Percentiles rank a stretch among this genome's conserved stretches.
These are phyloP conservation scores for Kluyveromyces dobzhanskii DNA, from an alignment of 805 yeast species.

Conservation along the genomic window DNA sequence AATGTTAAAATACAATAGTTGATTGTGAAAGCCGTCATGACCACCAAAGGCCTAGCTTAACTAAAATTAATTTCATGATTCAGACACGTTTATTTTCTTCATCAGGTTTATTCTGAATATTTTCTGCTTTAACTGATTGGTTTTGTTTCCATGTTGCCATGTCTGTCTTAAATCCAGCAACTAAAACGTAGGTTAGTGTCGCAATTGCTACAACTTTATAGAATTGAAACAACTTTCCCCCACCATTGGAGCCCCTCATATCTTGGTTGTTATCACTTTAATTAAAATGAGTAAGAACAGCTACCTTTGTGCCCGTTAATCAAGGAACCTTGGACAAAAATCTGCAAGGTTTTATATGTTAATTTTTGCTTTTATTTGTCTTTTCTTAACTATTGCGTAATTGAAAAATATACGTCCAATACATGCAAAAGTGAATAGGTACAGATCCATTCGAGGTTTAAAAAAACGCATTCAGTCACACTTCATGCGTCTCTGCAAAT, in stretches of 20 bases:
- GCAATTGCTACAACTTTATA: conserved; percentile 1
- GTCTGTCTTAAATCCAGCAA: neutral
- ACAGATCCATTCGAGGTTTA: neutral
- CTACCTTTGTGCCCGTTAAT: neutral
- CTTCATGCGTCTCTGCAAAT: no score
- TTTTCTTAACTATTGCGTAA: neutral
- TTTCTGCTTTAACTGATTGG: neutral
- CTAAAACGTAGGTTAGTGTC: neutral
- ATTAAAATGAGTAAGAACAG: neutral
- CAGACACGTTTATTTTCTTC: neutral
- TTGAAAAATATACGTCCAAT: neutral
- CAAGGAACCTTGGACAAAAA: neutral
- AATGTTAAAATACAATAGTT: no score
- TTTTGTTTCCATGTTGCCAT: neutral
- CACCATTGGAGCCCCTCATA: conserved; percentile 1
- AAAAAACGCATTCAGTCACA: neutral
- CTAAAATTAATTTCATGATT: neutral
- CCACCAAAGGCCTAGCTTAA: neutral
- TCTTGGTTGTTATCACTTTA: neutral
- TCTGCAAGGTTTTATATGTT: neutral
- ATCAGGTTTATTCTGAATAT: neutral
- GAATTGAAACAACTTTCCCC: neutral
- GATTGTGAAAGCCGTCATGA: no score
- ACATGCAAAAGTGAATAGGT: neutral
- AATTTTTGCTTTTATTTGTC: neutral